Evolutionary conservation across 176 grass and related monocot species (phyloP), one percentile per base, ranked within the genome.

Genomic region (Musa schizocarpa): DNA sequence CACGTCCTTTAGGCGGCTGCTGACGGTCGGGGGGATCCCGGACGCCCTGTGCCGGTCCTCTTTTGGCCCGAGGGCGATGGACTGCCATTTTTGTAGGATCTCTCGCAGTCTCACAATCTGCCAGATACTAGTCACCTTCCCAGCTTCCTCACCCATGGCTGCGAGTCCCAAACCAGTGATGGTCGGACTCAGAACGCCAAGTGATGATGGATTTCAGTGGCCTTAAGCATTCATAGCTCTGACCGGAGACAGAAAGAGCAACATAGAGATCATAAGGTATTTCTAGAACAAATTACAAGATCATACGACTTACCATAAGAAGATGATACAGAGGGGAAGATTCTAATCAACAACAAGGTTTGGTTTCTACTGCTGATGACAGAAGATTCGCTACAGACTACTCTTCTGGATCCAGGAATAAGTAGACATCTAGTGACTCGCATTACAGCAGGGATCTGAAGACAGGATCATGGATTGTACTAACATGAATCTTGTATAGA

Each of bases 11-110:
- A 89, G 74, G 21, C 86, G 76, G 72, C 21, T 77, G 76, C 84
- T 52, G 61, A 84, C 82, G 16, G 61, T 69, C 64, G 84, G 78
- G 20, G 82, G 81, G 52, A 88, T 82, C 51, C 75, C 79, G 63
- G 68, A 24, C 49, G 77, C 67, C 52, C 12, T 72, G 76, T 6
- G 13, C 50, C 65, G 68, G 67, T 53, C 58, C 43, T 77, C 58
- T 13, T 43, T 69, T 24, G 65, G 14, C 0, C 87, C 81, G 63
- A 90, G 16, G 2, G 86, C 78, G 49, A 84, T 63, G 8, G 78
- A 27, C 24, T 88, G 82, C 88, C 90, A 97, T 52, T 83, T 93
- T 53, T 84, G 85, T 51, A 97, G 86, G 57, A 97, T 82, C 79
- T 97, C 90, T 8, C 79, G 78, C 70, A 92, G 76, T 53, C 83